Evolutionary conservation across 2,329 filamentous ascomycete genomes (phyloP), one percentile per base, ranked within the genome.

Genomic region (Neofusicoccum sp.): DNA sequence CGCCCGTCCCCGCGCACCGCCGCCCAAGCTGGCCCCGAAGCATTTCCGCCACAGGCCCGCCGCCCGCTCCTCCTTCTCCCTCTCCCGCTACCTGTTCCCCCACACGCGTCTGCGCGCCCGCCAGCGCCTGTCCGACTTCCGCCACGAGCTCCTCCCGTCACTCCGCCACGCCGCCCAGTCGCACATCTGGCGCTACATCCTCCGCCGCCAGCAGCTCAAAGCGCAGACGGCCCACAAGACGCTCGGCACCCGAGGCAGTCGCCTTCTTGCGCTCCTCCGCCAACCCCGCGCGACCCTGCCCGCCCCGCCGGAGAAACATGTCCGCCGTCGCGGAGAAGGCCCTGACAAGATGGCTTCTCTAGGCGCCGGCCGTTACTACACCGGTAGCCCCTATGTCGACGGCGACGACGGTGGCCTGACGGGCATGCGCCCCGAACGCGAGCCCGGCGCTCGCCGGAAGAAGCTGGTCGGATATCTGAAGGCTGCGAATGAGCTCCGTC

Each of bases 391-490:
- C 37, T 63, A 63, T 50, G 14, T 12, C 37, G 59, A 61, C 31
- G 31, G 52, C 52, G n/a, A 41, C 50, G 34, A 45, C 12, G 47
- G 71, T 61, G 71, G 66, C 70, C 72, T 73, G 68, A 68, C 74
- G 64, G 64, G 63, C 56, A 67, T 72, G 72, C 75, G 71, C 70
- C 67, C 71, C 71, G 76, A 77, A 74, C 73, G 77, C 67, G 80
- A 93, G 77, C 83, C 85, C 39, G 92, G 93, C 1, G 84, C 87
- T n/a, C 82, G 92, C 67, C 84, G 94, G 69, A 89, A 85, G 76
- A 96, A 89, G 80, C 80, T 97, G 47, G 91, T 90, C 37, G 87
- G 86, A 11, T 90, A 90, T 71, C 72, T 91, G 61, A 89, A 86
- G 71, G 87, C 88, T 56, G 89, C 89, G 9, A 91, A 91, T 71